Conservation (phyloP, 2,329 filamentous ascomycete species). For the Ophiostoma himal-ulmi region DNA sequence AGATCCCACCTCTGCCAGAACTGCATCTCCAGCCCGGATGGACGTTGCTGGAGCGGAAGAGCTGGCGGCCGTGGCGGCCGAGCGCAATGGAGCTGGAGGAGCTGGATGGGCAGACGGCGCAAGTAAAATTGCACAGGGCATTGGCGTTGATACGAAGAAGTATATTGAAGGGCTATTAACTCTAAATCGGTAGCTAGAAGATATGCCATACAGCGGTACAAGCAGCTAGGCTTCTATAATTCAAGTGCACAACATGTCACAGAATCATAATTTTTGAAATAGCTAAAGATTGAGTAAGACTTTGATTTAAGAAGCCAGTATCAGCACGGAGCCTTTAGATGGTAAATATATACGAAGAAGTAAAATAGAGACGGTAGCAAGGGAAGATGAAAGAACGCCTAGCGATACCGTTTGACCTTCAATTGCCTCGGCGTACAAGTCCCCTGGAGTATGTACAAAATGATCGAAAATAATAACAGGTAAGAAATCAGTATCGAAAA, state of each 20-base stretch:
- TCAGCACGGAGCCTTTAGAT: background rate
- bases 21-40: constrained; percentile 29
- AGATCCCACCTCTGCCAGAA: constrained; percentile 26
- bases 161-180: constrained; percentile 70
- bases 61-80: constrained; percentile 31
- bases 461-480: background rate
- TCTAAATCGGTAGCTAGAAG: constrained; percentile 42
- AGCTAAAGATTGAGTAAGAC: background rate
- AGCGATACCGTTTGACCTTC: too few species aligned
- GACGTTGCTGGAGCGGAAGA: constrained; percentile 30
- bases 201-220: background rate
- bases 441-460: background rate
- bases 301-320: background rate
- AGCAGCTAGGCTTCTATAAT: background rate
- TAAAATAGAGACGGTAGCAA: background rate
- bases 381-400: background rate
- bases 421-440: background rate
- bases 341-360: background rate
- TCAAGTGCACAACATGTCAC: background rate
- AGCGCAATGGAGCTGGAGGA: background rate
- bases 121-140: constrained; percentile 60
- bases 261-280: background rate
- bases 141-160: constrained; percentile 68
- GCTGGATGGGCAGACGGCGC: constrained; percentile 49
- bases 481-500: background rate